Evolutionary conservation across 805 yeast genomes (phyloP), one percentile per base, ranked within the genome.

Genomic region (Lachancea thermotolerans): DNA sequence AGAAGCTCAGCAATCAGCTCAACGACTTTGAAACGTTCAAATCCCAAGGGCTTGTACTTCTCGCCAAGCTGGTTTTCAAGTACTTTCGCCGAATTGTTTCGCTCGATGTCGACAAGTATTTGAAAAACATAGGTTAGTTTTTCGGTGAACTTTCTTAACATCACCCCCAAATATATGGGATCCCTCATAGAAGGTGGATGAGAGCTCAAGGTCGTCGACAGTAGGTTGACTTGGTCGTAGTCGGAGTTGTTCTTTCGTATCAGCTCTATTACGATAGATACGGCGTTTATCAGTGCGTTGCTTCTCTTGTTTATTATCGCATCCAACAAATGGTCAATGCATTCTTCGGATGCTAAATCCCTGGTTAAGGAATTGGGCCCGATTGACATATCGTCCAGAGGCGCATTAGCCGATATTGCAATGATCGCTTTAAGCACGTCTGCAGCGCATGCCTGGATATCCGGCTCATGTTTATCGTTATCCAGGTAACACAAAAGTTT

Each of bases 161-260:
- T 72, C 15, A 81, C 79, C 1, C 99, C 99, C 40, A 93, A 67
- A 60, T 85, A 91, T 12, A 93, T 82, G 5, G 97, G 95, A 64
- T 93, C 99, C 44, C 96, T 72, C 18, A 85, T 77, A 10, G 83
- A 80, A 10, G 98, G 97, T 2, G 96, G 96, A 55, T 89, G 85
- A 15, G 84, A 77, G 42, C 85, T 90, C 43, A 85, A 59, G 0
- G 89, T 79, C 33, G 85, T 79, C 59, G 80, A 79, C 40, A 85
- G 64, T 32, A 93, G 82, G 53, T 93, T 87, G 34, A 85, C 81
- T 31, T 80, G 74, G 63, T 93, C 99, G 66, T 91, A 93, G 65
- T 93, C 99, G 0, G 96, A 87, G 60, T 93, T 93, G 60, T 93
- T 93, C 59, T 93, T 93, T 56, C 99, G 76, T 48, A 93, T 93